These are phyloP conservation scores for Penicillium verrucosum DNA, from an alignment of 2,329 filamentous ascomycete genomes.

Conservation along the genomic window DNA sequence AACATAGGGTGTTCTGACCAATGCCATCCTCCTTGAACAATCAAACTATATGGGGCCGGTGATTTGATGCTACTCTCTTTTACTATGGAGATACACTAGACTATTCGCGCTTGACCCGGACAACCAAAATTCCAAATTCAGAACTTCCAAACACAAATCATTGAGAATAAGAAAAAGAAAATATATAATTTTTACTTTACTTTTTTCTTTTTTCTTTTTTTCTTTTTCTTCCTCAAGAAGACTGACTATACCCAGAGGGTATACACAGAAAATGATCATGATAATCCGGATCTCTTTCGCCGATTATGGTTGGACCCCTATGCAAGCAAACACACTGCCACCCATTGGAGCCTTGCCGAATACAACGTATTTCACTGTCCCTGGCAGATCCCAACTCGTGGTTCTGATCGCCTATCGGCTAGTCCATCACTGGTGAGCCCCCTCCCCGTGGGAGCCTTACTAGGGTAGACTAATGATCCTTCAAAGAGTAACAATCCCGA, in stretches of 20 bases:
- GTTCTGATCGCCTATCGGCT: slow-evolving; percentile 19
- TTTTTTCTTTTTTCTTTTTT: too few species aligned
- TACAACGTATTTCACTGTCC: slow-evolving; percentile 27
- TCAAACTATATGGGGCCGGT: slow-evolving; percentile 21
- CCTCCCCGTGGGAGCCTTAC: slow-evolving; percentile 2
- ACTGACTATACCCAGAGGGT: not conserved
- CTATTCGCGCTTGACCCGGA: slow-evolving; percentile 9
- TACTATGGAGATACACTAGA: slow-evolving; percentile 15
- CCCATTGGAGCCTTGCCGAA: slow-evolving; percentile 23
- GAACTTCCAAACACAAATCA: slow-evolving; percentile 6
- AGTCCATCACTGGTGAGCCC: not conserved
- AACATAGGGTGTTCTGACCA: slow-evolving; percentile 29
- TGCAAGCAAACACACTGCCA: slow-evolving; percentile 25
- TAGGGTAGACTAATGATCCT: slow-evolving; percentile 1
- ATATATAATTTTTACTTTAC: not conserved
- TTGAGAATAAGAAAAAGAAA: slow-evolving; percentile 5
- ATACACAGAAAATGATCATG: not conserved
- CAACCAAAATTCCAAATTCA: slow-evolving; percentile 11
- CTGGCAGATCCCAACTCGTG: slow-evolving; percentile 32
- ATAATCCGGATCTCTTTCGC: slow-evolving; percentile 13
- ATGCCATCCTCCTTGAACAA: slow-evolving; percentile 28
- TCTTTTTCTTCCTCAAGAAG: not conserved
- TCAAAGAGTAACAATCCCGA: not conserved
- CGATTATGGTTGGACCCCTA: slow-evolving; percentile 26
- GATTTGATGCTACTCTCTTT: slow-evolving; percentile 26